phyloP scores from a whole-genome alignment of 495 filamentous ascomycete genomes.

The Trichoderma erinaceum region DNA sequence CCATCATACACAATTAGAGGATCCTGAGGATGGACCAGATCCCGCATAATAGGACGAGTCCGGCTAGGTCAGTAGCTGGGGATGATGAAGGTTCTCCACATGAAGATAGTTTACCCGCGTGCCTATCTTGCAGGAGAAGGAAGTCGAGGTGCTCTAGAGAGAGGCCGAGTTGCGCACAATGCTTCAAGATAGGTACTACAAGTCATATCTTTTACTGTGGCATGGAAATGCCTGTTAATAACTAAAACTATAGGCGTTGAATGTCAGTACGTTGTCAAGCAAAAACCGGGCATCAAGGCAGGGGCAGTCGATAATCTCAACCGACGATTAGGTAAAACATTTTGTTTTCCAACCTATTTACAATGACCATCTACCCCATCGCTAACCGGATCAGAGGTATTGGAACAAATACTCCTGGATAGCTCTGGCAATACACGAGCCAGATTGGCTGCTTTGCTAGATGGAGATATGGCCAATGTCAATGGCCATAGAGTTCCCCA shows the following conservation, averaged over 20 bases:
- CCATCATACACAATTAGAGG: neutral
- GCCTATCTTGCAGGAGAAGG: slow-evolving; percentile 21
- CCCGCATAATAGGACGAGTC: neutral
- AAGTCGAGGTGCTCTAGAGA: slow-evolving; percentile 27
- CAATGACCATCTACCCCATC: neutral
- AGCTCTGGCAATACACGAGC: slow-evolving; percentile 17
- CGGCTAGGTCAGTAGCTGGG: neutral
- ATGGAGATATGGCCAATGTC: neutral
- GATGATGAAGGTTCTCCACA: neutral
- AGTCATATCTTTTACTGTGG: slow-evolving; percentile 1
- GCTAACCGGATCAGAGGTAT: slow-evolving; percentile 13
- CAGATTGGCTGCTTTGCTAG: neutral
- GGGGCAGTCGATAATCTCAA: slow-evolving; percentile 26
- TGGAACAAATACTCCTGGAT: slow-evolving; percentile 20
- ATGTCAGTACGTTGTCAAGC: slow-evolving; percentile 22
- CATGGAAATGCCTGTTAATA: neutral
- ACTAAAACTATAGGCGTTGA: slow-evolving; percentile 13
- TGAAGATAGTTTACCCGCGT: neutral
- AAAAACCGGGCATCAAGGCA: slow-evolving; percentile 26
- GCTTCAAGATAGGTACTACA: slow-evolving; percentile 12
- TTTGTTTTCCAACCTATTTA: neutral
- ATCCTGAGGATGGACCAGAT: neutral
- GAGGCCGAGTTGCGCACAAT: slow-evolving; percentile 19
- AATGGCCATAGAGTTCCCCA: neutral
- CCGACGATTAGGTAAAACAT: slow-evolving; percentile 20